Conservation (phyloP, 2,329 filamentous ascomycete species). For the Colletotrichum sp. region DNA sequence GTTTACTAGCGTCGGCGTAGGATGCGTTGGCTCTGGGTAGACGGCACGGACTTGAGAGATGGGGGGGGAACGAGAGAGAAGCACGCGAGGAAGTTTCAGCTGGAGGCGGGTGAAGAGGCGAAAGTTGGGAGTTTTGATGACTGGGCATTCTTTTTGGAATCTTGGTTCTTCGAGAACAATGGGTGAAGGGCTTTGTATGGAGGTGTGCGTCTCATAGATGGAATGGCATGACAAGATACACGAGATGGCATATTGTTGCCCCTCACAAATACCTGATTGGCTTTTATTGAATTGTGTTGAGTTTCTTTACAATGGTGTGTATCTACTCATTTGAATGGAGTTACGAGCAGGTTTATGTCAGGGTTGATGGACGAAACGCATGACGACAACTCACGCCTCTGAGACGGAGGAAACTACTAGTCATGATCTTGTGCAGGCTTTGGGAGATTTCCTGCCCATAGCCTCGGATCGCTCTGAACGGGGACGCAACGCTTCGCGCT, state of each 20-base stretch:
- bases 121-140: neutral
- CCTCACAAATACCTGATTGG: neutral
- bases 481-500: neutral
- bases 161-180: neutral
- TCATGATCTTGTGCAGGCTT: neutral
- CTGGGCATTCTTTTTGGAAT: neutral
- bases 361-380: neutral
- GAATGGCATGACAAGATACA: neutral
- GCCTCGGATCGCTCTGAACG: neutral
- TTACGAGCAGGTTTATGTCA: neutral
- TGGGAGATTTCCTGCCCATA: neutral
- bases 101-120: neutral
- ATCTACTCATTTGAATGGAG: neutral
- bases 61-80: neutral
- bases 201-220: constrained; percentile 8
- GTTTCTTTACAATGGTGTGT: neutral
- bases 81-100: neutral
- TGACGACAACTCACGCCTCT: neutral
- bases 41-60: constrained; percentile 5
- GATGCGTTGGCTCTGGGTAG: constrained; percentile 14
- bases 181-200: neutral
- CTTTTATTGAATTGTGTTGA: neutral
- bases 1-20: constrained; percentile 14
- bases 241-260: neutral
- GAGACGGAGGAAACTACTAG: neutral